Percentiles rank a stretch among this genome's conserved stretches.
phyloP scores from a whole-genome alignment of 2,329 filamentous ascomycete species.

The Penicillium frequentans region DNA sequence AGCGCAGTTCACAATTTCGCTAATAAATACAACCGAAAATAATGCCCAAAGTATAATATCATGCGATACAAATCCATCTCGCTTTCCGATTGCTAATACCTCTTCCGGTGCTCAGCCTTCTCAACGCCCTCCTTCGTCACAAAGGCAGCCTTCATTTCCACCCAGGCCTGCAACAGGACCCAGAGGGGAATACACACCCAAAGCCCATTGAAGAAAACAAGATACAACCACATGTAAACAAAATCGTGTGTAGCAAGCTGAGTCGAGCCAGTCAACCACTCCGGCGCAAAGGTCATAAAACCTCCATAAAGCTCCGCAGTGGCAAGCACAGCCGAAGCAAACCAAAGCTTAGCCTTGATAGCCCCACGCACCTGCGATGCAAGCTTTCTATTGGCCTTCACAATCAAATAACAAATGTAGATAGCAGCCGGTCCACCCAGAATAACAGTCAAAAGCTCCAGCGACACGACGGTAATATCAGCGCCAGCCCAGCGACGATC shows the following conservation, averaged over 20 bases:
- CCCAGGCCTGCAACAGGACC: conserved; percentile 55
- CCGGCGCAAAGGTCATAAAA: conserved; percentile 66
- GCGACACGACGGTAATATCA: conserved; percentile 58
- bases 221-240: conserved; percentile 64
- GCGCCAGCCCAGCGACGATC: conserved; percentile 61
- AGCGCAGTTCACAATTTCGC: neutral
- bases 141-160: conserved; percentile 43
- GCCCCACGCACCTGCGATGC: conserved; percentile 21
- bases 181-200: conserved; percentile 62
- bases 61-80: neutral
- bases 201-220: conserved; percentile 64
- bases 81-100: conserved; percentile 4
- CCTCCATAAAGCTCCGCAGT: conserved; percentile 65
- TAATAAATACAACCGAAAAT: neutral
- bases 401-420: conserved; percentile 57
- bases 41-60: neutral
- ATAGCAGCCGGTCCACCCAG: conserved; percentile 59
- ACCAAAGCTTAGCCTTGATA: conserved; percentile 47
- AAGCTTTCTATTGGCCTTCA: conserved; percentile 26
- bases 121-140: conserved; percentile 26
- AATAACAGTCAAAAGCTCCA: conserved; percentile 63
- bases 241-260: conserved; percentile 60
- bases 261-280: conserved; percentile 61
- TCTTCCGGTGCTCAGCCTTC: conserved; percentile 12
- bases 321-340: conserved; percentile 59